Conservation (phyloP, 2,329 filamentous ascomycete genomes). For the Elsinoe perseae region DNA sequence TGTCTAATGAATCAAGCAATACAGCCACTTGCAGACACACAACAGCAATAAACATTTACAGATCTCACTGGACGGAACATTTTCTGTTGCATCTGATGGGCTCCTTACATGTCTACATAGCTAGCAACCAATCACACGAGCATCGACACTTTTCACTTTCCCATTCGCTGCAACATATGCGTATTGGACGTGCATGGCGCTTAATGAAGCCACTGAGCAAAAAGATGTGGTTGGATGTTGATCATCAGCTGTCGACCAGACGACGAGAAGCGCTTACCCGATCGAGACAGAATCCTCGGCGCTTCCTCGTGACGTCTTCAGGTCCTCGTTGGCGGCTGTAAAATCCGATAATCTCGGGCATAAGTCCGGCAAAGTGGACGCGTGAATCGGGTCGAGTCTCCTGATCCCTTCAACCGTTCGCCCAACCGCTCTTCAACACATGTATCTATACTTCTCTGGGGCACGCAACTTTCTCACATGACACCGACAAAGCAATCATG, state of each 20-base stretch:
- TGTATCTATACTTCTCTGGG: neutral
- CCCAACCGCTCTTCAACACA: conserved; percentile 1
- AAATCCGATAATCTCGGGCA: neutral
- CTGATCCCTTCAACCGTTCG: conserved; percentile 4
- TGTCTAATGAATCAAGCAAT: neutral
- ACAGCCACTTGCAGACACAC: neutral
- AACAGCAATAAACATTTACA: neutral
- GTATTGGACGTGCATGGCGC: neutral
- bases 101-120: neutral
- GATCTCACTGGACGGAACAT: neutral
- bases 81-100: neutral
- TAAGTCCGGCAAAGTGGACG: neutral
- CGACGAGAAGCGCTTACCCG: neutral
- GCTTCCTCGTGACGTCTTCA: neutral
- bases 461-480: conserved; percentile 6
- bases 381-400: neutral
- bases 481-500: conserved; percentile 6
- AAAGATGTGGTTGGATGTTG: conserved; percentile 11
- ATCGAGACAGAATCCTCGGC: neutral
- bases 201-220: neutral
- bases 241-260: neutral
- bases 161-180: neutral
- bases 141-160: neutral
- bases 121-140: neutral
- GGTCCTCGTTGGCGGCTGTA: neutral